Conservation (phyloP, 2,329 filamentous ascomycete genomes). For the Exophiala lecanii-corni region DNA sequence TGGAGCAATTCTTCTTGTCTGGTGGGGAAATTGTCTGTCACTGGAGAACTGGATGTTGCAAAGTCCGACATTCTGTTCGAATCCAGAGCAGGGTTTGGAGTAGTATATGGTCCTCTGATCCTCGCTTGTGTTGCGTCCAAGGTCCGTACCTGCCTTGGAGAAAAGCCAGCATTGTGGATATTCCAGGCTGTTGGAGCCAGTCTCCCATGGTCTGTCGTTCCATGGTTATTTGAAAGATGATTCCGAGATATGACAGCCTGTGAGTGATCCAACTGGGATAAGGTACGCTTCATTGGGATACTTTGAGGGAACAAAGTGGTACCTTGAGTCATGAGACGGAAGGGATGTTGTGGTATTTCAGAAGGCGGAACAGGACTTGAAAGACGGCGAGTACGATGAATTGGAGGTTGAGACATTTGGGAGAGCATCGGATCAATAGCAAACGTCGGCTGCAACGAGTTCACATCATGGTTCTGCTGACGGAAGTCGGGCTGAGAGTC, state of each 20-base stretch:
- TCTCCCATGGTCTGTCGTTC: no score
- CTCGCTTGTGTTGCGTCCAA: neutral
- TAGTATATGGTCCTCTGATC: neutral
- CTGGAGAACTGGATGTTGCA: neutral
- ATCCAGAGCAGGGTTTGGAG: neutral
- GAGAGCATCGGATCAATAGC: neutral
- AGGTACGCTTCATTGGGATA: neutral
- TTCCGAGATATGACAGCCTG: neutral
- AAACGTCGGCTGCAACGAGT: no score
- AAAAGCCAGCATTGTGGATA: no score
- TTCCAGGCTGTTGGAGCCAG: no score
- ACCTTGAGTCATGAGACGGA: neutral
- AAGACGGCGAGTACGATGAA: neutral
- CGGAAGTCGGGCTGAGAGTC: no score
- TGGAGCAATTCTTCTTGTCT: conserved; percentile 14
- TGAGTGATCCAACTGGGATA: neutral
- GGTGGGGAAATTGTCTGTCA: neutral
- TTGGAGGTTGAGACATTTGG: neutral
- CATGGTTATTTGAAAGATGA: no score
- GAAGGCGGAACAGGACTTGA: neutral
- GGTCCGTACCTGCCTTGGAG: no score
- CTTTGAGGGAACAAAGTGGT: neutral
- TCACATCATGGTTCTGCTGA: no score
- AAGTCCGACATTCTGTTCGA: conserved; percentile 1
- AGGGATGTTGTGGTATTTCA: neutral